A percentile compares a stretch with the other conserved stretches of the same genome.
Evolutionary conservation across 2,329 filamentous ascomycete species (phyloP).

Genomic region (Leptosphaerulina australis): DNA sequence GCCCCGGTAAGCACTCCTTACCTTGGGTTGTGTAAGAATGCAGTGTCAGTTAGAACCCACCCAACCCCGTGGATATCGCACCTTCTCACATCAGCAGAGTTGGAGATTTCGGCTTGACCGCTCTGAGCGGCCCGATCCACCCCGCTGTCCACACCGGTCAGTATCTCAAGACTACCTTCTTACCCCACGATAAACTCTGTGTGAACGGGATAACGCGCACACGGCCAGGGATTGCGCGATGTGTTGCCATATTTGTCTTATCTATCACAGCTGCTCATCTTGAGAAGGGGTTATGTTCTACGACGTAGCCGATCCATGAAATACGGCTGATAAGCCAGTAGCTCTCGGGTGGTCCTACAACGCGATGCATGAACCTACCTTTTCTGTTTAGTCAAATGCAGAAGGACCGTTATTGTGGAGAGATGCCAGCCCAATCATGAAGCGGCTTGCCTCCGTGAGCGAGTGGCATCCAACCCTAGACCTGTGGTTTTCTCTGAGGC

Average conservation of each 20-base stretch:
- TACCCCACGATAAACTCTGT: slow-evolving; percentile 15
- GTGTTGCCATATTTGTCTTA: slow-evolving; percentile 22
- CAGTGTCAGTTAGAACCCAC: no score
- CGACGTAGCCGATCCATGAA: background rate
- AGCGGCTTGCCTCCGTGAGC: background rate
- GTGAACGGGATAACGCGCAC: slow-evolving; percentile 8
- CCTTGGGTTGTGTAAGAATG: no score
- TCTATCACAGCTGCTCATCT: slow-evolving; percentile 14
- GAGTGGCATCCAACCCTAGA: background rate
- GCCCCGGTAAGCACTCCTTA: no score
- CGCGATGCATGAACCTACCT: background rate
- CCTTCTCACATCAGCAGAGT: slow-evolving; percentile 1
- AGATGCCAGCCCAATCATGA: no score
- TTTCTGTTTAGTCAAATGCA: background rate
- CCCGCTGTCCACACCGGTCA: slow-evolving; percentile 14
- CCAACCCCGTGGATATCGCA: background rate
- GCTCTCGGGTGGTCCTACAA: background rate
- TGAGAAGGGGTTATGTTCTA: slow-evolving; percentile 7
- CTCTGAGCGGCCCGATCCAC: slow-evolving; percentile 23
- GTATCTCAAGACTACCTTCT: background rate
- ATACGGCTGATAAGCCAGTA: background rate
- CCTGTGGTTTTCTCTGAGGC: background rate
- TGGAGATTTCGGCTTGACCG: background rate
- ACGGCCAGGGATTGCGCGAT: slow-evolving; percentile 10
- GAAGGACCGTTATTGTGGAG: background rate